A percentile compares a stretch with the other conserved stretches of the same genome.
Evolutionary conservation across 2,329 filamentous ascomycete genomes (phyloP).

Genomic region (Cytospora mali): DNA sequence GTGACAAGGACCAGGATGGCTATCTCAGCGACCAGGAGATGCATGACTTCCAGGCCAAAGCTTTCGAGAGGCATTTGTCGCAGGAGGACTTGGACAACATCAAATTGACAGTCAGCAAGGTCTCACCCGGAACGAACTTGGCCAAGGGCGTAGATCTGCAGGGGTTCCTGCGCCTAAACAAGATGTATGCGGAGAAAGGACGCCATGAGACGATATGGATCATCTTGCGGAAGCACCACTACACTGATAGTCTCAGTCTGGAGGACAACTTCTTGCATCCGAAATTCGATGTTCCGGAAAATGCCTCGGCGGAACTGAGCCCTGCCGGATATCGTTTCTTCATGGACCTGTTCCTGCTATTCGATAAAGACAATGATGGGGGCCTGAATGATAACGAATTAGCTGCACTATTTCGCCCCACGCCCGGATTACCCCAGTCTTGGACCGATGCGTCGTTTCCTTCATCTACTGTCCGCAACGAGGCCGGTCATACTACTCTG

Average conservation of each 20-base stretch:
- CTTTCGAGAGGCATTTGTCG: constrained; percentile 85
- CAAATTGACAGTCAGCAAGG: constrained; percentile 80
- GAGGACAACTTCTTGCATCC: constrained; percentile 91
- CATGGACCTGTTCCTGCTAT: constrained; percentile 91
- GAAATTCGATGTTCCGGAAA: constrained; percentile 91
- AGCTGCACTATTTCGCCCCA: constrained; percentile 85
- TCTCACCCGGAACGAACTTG: constrained; percentile 62
- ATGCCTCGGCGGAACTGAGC: constrained; percentile 89
- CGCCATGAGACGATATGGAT: constrained; percentile 99
- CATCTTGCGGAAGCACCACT: constrained; percentile 91
- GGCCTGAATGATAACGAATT: constrained; percentile 87
- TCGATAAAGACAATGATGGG: constrained; percentile 97
- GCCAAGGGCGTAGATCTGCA: constrained; percentile 76
- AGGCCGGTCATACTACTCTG: constrained; percentile 91
- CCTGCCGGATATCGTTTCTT: constrained; percentile 96
- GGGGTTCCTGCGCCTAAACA: constrained; percentile 89
- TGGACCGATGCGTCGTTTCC: constrained; percentile 92
- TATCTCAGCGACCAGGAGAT: constrained; percentile 89
- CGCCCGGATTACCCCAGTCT: constrained; percentile 81
- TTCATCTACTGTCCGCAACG: constrained; percentile 90
- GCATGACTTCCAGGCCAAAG: constrained; percentile 85
- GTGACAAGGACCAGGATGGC: constrained; percentile 94
- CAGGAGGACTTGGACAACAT: constrained; percentile 86
- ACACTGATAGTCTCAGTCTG: constrained; percentile 91
- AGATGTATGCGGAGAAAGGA: constrained; percentile 94